Conservation (phyloP, 2,329 filamentous ascomycete genomes). For the Elsinoe perseae region DNA sequence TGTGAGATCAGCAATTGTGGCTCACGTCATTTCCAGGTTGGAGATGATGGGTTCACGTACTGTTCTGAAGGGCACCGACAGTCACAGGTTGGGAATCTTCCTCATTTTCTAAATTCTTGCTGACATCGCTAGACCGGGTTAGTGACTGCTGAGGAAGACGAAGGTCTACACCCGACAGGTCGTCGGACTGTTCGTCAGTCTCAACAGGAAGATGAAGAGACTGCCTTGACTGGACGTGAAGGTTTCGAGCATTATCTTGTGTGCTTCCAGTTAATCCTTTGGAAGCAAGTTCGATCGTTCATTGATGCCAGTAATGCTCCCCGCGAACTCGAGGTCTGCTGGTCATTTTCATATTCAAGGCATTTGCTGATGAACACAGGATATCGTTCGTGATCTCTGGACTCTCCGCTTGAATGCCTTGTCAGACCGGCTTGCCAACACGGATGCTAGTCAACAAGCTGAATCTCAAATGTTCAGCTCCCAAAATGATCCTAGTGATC, state of each 20-base stretch:
- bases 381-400: constrained; percentile 78
- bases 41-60: constrained; percentile 68
- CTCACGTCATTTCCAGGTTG: constrained; percentile 58
- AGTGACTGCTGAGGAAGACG: constrained; percentile 28
- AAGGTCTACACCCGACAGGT: constrained; percentile 26
- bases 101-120: constrained; percentile 12
- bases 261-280: constrained; percentile 73
- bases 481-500: constrained; percentile 31
- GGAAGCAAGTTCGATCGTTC: constrained; percentile 72
- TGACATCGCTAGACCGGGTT: constrained; percentile 23
- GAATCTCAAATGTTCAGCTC: constrained; percentile 51
- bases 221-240: constrained; percentile 51
- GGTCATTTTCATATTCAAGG: neutral
- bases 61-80: constrained; percentile 75
- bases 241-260: constrained; percentile 76
- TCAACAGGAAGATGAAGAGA: constrained; percentile 24
- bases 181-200: constrained; percentile 24
- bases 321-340: constrained; percentile 59
- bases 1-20: constrained; percentile 49
- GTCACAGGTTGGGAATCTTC: constrained; percentile 46
- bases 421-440: constrained; percentile 30
- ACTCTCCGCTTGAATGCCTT: constrained; percentile 60
- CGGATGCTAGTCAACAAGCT: constrained; percentile 31
- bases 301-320: constrained; percentile 59
- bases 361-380: constrained; percentile 25